phyloP scores from a whole-genome alignment of 2,329 filamentous ascomycete genomes.

The Alternaria rosae region DNA sequence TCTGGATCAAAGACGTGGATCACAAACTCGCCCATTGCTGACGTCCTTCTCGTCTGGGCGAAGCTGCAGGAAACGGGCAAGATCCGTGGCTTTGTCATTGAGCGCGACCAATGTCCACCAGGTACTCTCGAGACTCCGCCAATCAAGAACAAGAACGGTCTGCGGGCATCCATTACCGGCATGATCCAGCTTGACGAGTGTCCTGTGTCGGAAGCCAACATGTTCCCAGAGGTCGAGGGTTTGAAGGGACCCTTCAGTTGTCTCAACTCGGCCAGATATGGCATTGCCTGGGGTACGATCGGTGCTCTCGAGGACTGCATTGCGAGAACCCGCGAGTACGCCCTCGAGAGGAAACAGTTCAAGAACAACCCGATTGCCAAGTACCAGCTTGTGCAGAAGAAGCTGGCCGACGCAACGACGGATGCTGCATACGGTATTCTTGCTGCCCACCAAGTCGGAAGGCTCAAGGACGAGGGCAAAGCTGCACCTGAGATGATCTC shows the following conservation, averaged over 20 bases:
- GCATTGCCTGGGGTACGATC: constrained; percentile 92
- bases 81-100: constrained; percentile 91
- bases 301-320: constrained; percentile 95
- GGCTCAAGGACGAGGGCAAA: constrained; percentile 91
- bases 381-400: constrained; percentile 98
- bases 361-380: constrained; percentile 93
- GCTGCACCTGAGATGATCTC: constrained; percentile 93
- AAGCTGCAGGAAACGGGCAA: constrained; percentile 91
- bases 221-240: constrained; percentile 91
- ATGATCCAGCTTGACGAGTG: constrained; percentile 97
- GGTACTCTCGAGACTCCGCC: constrained; percentile 90
- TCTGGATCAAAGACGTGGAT: constrained; percentile 94
- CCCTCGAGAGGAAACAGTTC: constrained; percentile 95
- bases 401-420: constrained; percentile 89
- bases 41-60: constrained; percentile 88
- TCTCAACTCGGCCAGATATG: constrained; percentile 90
- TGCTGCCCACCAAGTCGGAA: constrained; percentile 87
- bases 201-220: constrained; percentile 87
- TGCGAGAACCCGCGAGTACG: constrained; percentile 78
- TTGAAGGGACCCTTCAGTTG: constrained; percentile 90
- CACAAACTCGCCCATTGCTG: constrained; percentile 89
- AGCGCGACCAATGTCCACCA: constrained; percentile 82
- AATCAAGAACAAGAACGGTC: constrained; percentile 93
- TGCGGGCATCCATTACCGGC: constrained; percentile 91
- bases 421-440: constrained; percentile 92